Conservation (phyloP, 768 basidiomycete genomes). For the Tubosaeta sp. region DNA sequence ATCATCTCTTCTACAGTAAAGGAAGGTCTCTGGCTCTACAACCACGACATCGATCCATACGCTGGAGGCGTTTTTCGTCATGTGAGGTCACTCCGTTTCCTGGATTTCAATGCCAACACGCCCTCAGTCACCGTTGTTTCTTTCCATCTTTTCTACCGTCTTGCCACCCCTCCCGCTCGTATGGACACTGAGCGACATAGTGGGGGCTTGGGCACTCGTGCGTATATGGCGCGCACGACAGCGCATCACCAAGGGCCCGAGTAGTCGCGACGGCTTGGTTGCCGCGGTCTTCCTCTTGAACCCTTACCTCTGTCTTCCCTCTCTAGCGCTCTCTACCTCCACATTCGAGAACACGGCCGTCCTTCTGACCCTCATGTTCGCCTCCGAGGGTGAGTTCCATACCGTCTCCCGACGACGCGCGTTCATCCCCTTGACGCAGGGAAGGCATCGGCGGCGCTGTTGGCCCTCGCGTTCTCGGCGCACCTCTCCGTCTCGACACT, state of each 20-base stretch:
- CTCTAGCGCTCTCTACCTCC: slow-evolving; percentile 77
- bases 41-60: slow-evolving; percentile 80
- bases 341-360: slow-evolving; percentile 74
- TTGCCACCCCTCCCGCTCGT: slow-evolving; percentile 56
- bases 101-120: not conserved
- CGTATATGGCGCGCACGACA: slow-evolving; percentile 65
- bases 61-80: slow-evolving; percentile 83
- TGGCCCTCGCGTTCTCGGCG: slow-evolving; percentile 65
- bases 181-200: slow-evolving; percentile 68
- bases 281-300: slow-evolving; percentile 76
- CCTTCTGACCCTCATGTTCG: slow-evolving; percentile 65
- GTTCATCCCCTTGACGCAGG: slow-evolving; percentile 38
- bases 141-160: slow-evolving; percentile 70
- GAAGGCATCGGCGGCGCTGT: slow-evolving; percentile 49
- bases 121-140: slow-evolving; percentile 71
- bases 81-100: slow-evolving; percentile 42
- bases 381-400: slow-evolving; percentile 51
- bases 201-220: slow-evolving; percentile 65
- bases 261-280: slow-evolving; percentile 55
- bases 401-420: not conserved
- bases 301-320: slow-evolving; percentile 80
- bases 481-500: slow-evolving; percentile 71
- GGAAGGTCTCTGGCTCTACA: slow-evolving; percentile 83
- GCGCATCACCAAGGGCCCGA: slow-evolving; percentile 35
- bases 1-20: slow-evolving; percentile 50